Base-by-base conservation (phyloP, 2,329 filamentous ascomycete species). In the Cladophialophora yegresii region DNA sequence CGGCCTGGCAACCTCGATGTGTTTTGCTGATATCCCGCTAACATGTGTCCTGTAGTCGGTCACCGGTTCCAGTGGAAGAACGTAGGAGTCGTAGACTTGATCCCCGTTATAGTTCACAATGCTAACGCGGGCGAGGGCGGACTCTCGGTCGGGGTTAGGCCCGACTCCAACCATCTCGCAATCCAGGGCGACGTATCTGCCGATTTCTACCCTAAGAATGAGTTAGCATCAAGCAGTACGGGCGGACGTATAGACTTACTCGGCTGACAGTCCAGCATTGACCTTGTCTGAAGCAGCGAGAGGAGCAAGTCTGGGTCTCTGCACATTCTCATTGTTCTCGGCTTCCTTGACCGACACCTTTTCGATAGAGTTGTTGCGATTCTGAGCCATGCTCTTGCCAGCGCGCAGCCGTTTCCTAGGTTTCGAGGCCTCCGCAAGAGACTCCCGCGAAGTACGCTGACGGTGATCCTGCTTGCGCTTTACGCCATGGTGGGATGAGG, bases 91-190 rank as follows among this genome's bases (percentile, higher is more conserved):
- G 83, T 98, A 97, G 53, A 99, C 81, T 76, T 96, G 92, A 30
- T 89, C 85, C 20, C 93, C 93, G 75, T 97, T 92, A 77, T 93
- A 99, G 77, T 98, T 96, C 70, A 97, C 93, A 16, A 96, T 81
- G 73, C 91, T 96, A 61, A 93, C 91, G 54, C 95, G 86, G 0
- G 95, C 95, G 51, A 99, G 85, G 0, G 87, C 87, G 40, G 91
- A 92, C 73, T 88, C 82, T 23, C 86, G 84, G 57, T 86, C 86
- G 2, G 85, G 85, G 77, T 80, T 76, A 2, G 78, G 79, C 0
- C 85, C 85, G 0, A 96, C 86, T 54, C 93, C 95, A 28, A 99
- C 95, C 95, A 99, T 99, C 79, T 99, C 95, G 77, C 95, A 99
- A 80, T 99, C 95, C 54, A 99, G 86, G 22, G 91, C 90, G 49